phyloP scores from a whole-genome alignment of 2,329 filamentous ascomycete species.

The Neonectria ditissima region DNA sequence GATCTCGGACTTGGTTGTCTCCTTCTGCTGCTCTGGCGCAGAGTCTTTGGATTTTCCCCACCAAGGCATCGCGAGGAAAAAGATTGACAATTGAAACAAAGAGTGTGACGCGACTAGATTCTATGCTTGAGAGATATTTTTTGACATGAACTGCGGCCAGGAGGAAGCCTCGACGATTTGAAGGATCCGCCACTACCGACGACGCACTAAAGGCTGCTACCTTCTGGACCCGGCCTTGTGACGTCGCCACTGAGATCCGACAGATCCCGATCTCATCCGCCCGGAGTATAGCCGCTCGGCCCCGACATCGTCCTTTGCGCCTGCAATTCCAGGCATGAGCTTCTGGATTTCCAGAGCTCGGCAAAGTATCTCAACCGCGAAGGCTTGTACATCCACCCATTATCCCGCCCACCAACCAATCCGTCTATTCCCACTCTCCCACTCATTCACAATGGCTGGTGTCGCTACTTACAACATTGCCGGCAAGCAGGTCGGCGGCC shows the following conservation, averaged over 20 bases:
- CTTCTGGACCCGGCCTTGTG: slow-evolving; percentile 25
- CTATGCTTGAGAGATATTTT: background rate
- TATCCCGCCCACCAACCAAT: slow-evolving; percentile 45
- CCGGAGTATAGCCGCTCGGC: slow-evolving; percentile 48
- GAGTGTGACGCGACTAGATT: background rate
- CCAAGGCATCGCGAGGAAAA: slow-evolving; percentile 52
- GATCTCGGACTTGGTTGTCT: slow-evolving; percentile 40
- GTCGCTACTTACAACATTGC: slow-evolving; percentile 64
- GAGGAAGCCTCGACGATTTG: slow-evolving; percentile 34
- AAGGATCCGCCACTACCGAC: slow-evolving; percentile 28
- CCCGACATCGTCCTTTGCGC: slow-evolving; percentile 37
- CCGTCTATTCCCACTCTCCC: slow-evolving; percentile 40
- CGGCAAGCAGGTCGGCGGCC: slow-evolving; percentile 70
- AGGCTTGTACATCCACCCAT: slow-evolving; percentile 46
- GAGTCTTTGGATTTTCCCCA: slow-evolving; percentile 55
- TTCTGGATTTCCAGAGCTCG: slow-evolving; percentile 45
- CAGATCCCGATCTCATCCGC: slow-evolving; percentile 35
- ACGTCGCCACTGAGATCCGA: slow-evolving; percentile 42
- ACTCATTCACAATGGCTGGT: slow-evolving; percentile 52
- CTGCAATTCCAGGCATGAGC: slow-evolving; percentile 51
- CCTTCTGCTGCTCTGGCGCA: slow-evolving; percentile 47
- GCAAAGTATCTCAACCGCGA: slow-evolving; percentile 45
- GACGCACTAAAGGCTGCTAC: background rate
- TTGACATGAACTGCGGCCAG: slow-evolving; percentile 10
- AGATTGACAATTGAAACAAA: background rate